phyloP scores from a whole-genome alignment of 257 asterid species.

The Solanum bulbocastanum region DNA sequence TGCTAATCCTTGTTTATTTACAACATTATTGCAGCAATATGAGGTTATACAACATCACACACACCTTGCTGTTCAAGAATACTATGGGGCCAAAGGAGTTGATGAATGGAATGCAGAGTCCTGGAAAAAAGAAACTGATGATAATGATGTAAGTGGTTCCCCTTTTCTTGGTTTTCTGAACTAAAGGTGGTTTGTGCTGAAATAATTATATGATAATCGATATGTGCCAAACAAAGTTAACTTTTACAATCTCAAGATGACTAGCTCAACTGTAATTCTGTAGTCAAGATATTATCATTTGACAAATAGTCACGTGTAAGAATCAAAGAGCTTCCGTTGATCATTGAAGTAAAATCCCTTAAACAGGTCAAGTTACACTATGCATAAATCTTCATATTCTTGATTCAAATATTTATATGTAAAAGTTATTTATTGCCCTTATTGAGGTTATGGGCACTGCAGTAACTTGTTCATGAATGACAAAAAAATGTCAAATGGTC shows the following conservation, averaged over 20 bases:
- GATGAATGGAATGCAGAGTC: constrained; percentile 48
- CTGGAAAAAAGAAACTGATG: constrained; percentile 52
- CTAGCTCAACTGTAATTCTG: neutral
- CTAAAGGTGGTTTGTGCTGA: neutral
- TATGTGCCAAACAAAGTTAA: neutral
- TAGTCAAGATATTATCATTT: neutral
- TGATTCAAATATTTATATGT: neutral
- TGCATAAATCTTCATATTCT: neutral
- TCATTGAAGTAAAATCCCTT: neutral
- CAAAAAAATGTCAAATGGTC: neutral
- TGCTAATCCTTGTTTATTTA: neutral
- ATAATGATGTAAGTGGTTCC: constrained; percentile 53
- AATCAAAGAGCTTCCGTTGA: neutral
- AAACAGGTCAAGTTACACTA: neutral
- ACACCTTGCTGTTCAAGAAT: constrained; percentile 52
- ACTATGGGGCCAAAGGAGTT: constrained; percentile 65
- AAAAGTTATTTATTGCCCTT: neutral
- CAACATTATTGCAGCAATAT: constrained; percentile 37
- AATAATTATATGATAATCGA: neutral
- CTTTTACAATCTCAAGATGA: neutral
- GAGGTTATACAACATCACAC: constrained; percentile 50
- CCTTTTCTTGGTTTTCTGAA: neutral
- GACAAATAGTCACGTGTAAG: neutral
- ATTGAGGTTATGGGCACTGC: neutral
- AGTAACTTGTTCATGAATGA: neutral